Evolutionary conservation across 2,329 filamentous ascomycete species (phyloP).

Genomic region (Venturia carpophila): DNA sequence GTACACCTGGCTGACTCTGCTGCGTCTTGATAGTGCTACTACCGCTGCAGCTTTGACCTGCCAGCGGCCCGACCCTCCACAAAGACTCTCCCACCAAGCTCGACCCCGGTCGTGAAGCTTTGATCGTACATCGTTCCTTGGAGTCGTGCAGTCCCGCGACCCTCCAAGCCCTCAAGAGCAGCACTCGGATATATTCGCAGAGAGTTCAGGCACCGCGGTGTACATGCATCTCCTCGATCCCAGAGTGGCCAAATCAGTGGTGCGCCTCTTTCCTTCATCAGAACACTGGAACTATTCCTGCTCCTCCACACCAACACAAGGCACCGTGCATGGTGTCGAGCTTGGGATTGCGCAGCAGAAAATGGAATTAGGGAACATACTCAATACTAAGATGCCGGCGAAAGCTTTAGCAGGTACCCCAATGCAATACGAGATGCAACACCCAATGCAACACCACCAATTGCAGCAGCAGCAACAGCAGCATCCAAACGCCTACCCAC

Average conservation of each 20-base stretch:
- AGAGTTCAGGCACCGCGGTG: conserved; percentile 15
- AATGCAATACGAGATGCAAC: conserved; percentile 33
- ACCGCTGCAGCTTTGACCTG: conserved; percentile 18
- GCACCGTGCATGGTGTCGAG: conserved; percentile 17
- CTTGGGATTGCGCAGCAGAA: conserved; percentile 13
- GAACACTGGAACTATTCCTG: conserved; percentile 17
- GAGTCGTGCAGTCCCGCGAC: conserved; percentile 10
- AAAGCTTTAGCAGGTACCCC: conserved; percentile 30
- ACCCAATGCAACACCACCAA: conserved; percentile 35
- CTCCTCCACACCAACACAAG: conserved; percentile 17
- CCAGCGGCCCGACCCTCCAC: conserved; percentile 18
- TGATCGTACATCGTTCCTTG: conserved; percentile 10
- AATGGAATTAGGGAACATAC: conserved; percentile 36
- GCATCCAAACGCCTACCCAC: conserved; percentile 41
- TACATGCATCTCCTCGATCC: conserved; percentile 19
- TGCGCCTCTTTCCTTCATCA: conserved; percentile 19
- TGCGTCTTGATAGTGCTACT: conserved; percentile 16
- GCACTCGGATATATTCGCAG: conserved; percentile 9
- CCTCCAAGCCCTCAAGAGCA: conserved; percentile 3
- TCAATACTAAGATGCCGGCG: conserved; percentile 36
- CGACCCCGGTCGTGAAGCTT: conserved; percentile 16
- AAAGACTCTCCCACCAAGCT: conserved; percentile 11
- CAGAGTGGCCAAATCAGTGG: conserved; percentile 19
- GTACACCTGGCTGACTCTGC: conserved; percentile 15
- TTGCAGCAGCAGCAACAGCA: conserved; percentile 26